Percentiles rank a stretch among this genome's conserved stretches.
Conservation (phyloP, 805 yeast genomes). For the Metschnikowia lachancei region DNA sequence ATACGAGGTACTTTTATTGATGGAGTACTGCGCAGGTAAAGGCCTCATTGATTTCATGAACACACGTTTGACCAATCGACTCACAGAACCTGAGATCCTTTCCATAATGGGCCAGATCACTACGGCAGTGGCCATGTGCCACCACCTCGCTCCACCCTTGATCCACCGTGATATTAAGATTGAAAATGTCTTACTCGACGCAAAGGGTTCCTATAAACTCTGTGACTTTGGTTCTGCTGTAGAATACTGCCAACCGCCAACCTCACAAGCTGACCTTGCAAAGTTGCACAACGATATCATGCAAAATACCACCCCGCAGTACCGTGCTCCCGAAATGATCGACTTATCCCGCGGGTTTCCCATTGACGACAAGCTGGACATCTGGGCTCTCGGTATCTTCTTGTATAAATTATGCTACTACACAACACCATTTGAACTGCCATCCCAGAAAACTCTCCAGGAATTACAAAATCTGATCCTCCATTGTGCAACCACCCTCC, state of each 20-base stretch:
- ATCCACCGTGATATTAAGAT: conserved; percentile 80
- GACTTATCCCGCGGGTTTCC: conserved; percentile 67
- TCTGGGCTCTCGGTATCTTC: conserved; percentile 83
- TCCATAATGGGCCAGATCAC: conserved; percentile 67
- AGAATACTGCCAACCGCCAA: conserved; percentile 60
- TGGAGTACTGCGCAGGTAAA: conserved; percentile 76
- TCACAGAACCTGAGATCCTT: conserved; percentile 66
- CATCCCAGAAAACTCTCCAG: conserved; percentile 32
- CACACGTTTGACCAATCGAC: conserved; percentile 59
- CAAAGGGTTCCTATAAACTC: conserved; percentile 57
- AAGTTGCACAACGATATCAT: conserved; percentile 64
- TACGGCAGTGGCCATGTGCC: conserved; percentile 76
- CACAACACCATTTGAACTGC: conserved; percentile 76
- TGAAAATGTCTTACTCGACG: conserved; percentile 71
- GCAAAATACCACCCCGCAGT: conserved; percentile 83
- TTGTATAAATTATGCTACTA: conserved; percentile 75
- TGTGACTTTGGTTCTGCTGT: conserved; percentile 86
- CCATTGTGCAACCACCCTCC: conserved; percentile 49
- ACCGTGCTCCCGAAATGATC: conserved; percentile 82
- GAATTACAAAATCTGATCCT: conserved; percentile 60
- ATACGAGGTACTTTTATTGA: conserved; percentile 73
- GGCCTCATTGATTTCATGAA: conserved; percentile 82
- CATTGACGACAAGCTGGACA: conserved; percentile 77
- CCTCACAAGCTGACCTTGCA: conserved; percentile 56
- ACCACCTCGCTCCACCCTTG: conserved; percentile 65